Percentiles rank a stretch among this genome's conserved stretches.
These are phyloP conservation scores for Lippia alba DNA, from an alignment of 305 asterid genomes.

Conservation along the genomic window DNA sequence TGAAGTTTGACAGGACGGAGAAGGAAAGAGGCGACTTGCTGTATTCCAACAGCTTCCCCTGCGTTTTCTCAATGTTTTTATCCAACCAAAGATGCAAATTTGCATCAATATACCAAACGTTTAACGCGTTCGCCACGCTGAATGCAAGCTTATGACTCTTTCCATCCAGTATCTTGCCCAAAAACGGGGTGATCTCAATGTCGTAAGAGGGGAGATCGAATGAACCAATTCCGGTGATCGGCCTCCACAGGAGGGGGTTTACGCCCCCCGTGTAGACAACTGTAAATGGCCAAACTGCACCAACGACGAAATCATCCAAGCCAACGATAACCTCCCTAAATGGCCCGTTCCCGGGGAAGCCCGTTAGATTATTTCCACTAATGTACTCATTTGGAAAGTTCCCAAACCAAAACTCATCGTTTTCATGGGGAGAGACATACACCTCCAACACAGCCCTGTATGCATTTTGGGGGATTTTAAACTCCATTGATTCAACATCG, in stretches of 20 bases:
- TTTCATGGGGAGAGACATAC: conserved; percentile 86
- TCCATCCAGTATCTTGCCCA: conserved; percentile 69
- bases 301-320: conserved; percentile 55
- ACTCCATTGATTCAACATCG: conserved; percentile 52
- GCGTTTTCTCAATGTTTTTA: conserved; percentile 44
- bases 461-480: conserved; percentile 64
- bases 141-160: conserved; percentile 58
- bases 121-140: conserved; percentile 72
- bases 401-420: conserved; percentile 84
- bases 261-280: conserved; percentile 90
- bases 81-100: conserved; percentile 96
- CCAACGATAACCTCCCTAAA: conserved; percentile 77
- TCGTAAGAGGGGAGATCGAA: conserved; percentile 86
- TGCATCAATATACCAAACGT: conserved; percentile 90
- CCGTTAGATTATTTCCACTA: conserved; percentile 53
- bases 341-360: conserved; percentile 72
- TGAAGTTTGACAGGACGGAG: conserved; percentile 48
- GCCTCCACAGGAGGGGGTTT: conserved; percentile 90
- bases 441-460: conserved; percentile 83
- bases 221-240: conserved; percentile 79
- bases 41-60: conserved; percentile 57
- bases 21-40: conserved; percentile 40
- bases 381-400: conserved; percentile 76
- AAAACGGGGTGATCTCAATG: conserved; percentile 74
- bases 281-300: conserved; percentile 87